A percentile compares a stretch with the other conserved stretches of the same genome.
phyloP scores from a whole-genome alignment of 148 eudicot species.

The Talinum fruticosum region DNA sequence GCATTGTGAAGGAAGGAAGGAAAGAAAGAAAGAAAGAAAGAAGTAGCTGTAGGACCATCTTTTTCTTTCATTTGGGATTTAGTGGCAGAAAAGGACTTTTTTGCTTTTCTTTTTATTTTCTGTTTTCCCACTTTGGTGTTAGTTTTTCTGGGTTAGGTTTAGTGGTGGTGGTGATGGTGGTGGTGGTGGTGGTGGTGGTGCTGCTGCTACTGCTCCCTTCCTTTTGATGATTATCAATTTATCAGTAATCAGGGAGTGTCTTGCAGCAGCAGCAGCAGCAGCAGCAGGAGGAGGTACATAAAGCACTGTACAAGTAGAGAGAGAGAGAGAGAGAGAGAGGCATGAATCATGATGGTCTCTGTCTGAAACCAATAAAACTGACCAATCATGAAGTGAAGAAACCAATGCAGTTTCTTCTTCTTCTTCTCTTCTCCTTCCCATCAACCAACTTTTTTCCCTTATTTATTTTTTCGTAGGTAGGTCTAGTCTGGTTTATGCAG shows the following conservation, averaged over 20 bases:
- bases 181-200: background rate
- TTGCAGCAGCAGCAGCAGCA: too few species aligned
- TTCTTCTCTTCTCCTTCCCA: too few species aligned
- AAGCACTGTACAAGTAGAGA: background rate
- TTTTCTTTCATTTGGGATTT: background rate
- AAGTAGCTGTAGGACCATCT: constrained; percentile 5
- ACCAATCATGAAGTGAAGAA: constrained; percentile 16
- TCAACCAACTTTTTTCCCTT: too few species aligned
- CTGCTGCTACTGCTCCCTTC: background rate
- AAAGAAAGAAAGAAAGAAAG: too few species aligned
- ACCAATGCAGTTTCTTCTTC: background rate
- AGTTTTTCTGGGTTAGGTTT: background rate
- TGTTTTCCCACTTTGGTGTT: constrained; percentile 17
- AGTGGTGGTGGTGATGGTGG: too few species aligned
- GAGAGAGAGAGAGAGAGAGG: background rate
- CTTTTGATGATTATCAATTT: constrained; percentile 12
- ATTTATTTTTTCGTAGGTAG: too few species aligned
- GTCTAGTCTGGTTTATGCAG: too few species aligned
- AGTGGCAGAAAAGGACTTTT: background rate
- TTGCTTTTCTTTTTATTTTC: too few species aligned
- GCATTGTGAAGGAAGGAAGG: too few species aligned
- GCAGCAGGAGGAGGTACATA: too few species aligned
- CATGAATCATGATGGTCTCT: background rate
- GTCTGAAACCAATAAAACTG: constrained; percentile 9
- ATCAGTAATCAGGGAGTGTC: constrained; percentile 14